Percentiles rank a stretch among this genome's conserved stretches.
Evolutionary conservation across 257 asterid genomes (phyloP).

Genomic region (Asclepias syriaca): DNA sequence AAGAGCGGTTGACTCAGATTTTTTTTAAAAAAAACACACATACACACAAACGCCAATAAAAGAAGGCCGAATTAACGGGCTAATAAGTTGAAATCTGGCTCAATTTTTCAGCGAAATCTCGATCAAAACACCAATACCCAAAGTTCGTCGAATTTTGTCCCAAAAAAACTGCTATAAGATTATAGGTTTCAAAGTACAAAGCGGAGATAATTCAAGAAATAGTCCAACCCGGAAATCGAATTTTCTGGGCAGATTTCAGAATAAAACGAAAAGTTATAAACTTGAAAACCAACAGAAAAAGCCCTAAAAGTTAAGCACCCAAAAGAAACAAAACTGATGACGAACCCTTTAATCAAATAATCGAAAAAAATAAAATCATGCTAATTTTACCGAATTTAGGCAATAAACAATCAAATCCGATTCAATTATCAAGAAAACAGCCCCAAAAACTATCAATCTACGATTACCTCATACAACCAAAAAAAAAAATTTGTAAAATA

Average conservation of each 20-base stretch:
- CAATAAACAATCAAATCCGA: background rate
- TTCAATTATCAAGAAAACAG: background rate
- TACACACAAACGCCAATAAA: background rate
- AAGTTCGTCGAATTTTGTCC: too few species aligned
- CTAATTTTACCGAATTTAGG: background rate
- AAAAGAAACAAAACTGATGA: background rate
- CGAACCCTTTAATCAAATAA: background rate
- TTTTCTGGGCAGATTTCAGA: background rate
- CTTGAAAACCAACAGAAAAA: background rate
- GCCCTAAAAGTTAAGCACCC: background rate
- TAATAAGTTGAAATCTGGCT: background rate
- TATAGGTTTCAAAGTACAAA: background rate
- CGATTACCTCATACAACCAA: background rate
- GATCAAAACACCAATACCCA: background rate
- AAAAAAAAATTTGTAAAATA: constrained; percentile 6
- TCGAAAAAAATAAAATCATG: background rate
- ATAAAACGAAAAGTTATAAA: background rate
- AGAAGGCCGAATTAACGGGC: background rate
- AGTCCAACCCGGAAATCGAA: background rate
- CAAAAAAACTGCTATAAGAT: too few species aligned
- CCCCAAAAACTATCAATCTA: background rate
- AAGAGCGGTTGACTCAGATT: background rate
- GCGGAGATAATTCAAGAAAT: background rate
- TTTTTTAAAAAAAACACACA: too few species aligned
- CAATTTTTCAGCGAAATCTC: background rate